These are phyloP conservation scores for Blastobotrys capitulatus DNA, from an alignment of 1,139 yeast genomes.

Conservation along the genomic window DNA sequence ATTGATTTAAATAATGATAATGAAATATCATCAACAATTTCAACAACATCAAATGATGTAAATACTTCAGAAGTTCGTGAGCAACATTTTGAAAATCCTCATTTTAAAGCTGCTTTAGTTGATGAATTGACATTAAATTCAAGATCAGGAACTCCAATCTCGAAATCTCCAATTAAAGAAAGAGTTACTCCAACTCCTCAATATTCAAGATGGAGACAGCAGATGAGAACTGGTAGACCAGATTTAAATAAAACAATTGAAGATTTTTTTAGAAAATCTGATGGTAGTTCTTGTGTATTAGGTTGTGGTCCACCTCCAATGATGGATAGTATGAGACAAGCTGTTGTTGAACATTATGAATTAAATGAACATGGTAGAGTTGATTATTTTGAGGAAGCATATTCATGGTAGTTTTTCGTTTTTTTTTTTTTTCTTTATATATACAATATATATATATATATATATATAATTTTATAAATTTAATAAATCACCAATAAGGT, in stretches of 20 bases:
- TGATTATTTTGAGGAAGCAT: conserved; percentile 37
- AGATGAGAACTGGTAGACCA: conserved; percentile 24
- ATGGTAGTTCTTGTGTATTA: conserved; percentile 33
- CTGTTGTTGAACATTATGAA: conserved; percentile 27
- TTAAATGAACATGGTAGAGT: conserved; percentile 30
- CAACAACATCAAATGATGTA: background rate
- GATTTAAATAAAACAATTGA: conserved; percentile 22
- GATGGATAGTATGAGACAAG: conserved; percentile 33
- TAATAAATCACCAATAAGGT: background rate
- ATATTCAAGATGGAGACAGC: conserved; percentile 12
- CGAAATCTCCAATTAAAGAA: too few species aligned
- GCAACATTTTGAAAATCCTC: conserved; percentile 6
- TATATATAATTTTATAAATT: background rate
- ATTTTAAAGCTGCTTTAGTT: conserved; percentile 1
- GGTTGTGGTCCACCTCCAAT: conserved; percentile 37
- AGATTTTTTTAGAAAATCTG: conserved; percentile 23
- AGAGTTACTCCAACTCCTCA: background rate
- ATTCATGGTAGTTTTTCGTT: conserved; percentile 28
- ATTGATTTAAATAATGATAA: background rate
- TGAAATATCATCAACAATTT: background rate
- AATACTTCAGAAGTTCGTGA: background rate
- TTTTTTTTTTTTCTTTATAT: background rate
- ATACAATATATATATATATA: too few species aligned
- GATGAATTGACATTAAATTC: conserved; percentile 4
- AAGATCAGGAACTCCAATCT: background rate